These are phyloP conservation scores for Rhynchospora tenuis DNA, from an alignment of 176 grass and related monocot genomes.

Conservation along the genomic window DNA sequence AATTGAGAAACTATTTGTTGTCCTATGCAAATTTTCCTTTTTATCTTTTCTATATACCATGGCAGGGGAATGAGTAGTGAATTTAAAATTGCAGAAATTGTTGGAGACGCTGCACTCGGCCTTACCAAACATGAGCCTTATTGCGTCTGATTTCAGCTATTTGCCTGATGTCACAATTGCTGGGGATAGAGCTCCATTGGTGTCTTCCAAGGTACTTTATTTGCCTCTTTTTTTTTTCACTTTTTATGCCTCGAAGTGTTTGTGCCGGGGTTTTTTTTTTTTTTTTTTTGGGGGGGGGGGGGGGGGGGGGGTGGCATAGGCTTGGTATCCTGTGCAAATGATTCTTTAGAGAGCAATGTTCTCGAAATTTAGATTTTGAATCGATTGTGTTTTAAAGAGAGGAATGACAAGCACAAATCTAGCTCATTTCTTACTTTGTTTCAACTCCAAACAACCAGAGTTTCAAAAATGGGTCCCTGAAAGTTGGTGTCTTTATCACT, in stretches of 20 bases:
- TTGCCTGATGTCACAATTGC: constrained; percentile 90
- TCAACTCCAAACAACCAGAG: background rate
- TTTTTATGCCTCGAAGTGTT: background rate
- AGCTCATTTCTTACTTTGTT: background rate
- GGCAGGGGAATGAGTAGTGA: background rate
- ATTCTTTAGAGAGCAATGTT: background rate
- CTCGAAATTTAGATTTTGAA: background rate
- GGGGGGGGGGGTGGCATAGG: no score
- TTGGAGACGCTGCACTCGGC: constrained; percentile 81
- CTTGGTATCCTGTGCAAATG: background rate
- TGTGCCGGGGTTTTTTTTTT: background rate
- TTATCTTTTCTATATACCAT: background rate
- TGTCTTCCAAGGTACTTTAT: constrained; percentile 66
- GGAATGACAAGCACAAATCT: background rate
- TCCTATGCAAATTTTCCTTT: background rate
- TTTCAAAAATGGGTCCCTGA: background rate
- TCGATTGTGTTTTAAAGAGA: background rate
- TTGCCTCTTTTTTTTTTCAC: background rate
- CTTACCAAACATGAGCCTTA: constrained; percentile 85
- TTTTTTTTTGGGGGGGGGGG: no score
- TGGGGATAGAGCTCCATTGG: constrained; percentile 89
- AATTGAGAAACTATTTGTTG: background rate
- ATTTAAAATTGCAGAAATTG: constrained; percentile 49
- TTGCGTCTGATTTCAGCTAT: constrained; percentile 96
- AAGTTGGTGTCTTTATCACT: background rate